Percentiles rank a stretch among this genome's conserved stretches.
Evolutionary conservation across 192 early-diverging fungal genomes (phyloP).

Genomic region (Pilaira anomala): DNA sequence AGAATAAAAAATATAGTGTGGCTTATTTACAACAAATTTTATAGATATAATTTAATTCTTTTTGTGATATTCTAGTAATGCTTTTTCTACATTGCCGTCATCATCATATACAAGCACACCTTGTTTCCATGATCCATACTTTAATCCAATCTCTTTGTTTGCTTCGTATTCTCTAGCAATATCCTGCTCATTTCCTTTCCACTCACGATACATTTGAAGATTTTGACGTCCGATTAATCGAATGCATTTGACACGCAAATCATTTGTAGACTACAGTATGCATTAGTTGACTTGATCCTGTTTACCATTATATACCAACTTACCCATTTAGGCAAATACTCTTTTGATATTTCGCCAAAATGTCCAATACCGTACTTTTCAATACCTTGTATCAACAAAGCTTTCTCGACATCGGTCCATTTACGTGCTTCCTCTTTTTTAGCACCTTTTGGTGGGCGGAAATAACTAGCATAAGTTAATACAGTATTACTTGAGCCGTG

Average conservation of each 20-base stretch:
- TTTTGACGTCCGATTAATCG: slow-evolving; percentile 84
- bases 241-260: slow-evolving; percentile 82
- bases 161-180: slow-evolving; percentile 71
- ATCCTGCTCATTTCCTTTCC: slow-evolving; percentile 71
- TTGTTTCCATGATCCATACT: slow-evolving; percentile 73
- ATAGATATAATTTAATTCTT: not conserved
- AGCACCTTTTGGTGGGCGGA: slow-evolving; percentile 69
- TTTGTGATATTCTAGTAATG: slow-evolving; percentile 35
- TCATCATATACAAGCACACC: slow-evolving; percentile 82
- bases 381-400: slow-evolving; percentile 74
- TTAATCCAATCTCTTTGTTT: slow-evolving; percentile 79
- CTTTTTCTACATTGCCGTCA: slow-evolving; percentile 67
- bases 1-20: too few species aligned
- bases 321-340: slow-evolving; percentile 75
- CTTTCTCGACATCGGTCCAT: slow-evolving; percentile 82
- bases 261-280: slow-evolving; percentile 56
- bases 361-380: slow-evolving; percentile 83
- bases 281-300: too few species aligned
- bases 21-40: not conserved
- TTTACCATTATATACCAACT: not conserved
- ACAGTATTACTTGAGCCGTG: not conserved
- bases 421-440: slow-evolving; percentile 60
- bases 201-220: slow-evolving; percentile 79
- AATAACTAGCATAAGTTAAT: slow-evolving; percentile 51
- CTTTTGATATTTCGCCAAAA: slow-evolving; percentile 82